Evolutionary conservation across 164 flowering plant species (phyloP).

Genomic region (Echeveria elegans): DNA sequence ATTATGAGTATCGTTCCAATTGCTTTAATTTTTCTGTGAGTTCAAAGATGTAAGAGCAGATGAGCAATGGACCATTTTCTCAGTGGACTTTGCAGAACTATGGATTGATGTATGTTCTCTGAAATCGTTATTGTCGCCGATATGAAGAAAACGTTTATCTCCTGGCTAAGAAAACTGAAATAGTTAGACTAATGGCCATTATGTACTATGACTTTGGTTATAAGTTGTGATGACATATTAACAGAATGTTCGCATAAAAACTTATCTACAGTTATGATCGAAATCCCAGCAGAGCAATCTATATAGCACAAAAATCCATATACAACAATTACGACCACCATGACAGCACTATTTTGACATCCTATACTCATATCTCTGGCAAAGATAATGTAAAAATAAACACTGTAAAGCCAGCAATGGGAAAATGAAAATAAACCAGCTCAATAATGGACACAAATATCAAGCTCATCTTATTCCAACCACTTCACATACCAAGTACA

Average conservation of each 20-base stretch:
- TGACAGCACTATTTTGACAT: neutral
- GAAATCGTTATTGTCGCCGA: conserved; percentile 90
- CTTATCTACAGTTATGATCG: neutral
- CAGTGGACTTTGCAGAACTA: conserved; percentile 75
- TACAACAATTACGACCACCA: neutral
- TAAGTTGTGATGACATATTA: neutral
- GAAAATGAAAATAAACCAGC: neutral
- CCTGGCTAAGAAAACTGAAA: conserved; percentile 39
- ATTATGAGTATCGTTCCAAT: neutral
- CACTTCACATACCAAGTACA: neutral
- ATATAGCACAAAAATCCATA: neutral
- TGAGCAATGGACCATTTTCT: conserved; percentile 50
- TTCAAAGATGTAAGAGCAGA: conserved; percentile 21
- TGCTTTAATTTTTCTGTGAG: neutral
- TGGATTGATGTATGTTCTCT: conserved; percentile 84
- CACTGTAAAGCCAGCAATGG: neutral
- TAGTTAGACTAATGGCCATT: conserved; percentile 39
- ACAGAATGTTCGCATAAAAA: neutral
- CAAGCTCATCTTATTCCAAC: neutral
- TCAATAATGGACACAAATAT: neutral
- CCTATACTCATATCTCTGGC: neutral
- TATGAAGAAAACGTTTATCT: conserved; percentile 67
- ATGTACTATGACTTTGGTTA: neutral
- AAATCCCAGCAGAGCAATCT: neutral
- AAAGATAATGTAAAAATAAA: neutral